phyloP scores from a whole-genome alignment of 805 yeast species.

The Lipomyces yamanashiensis region DNA sequence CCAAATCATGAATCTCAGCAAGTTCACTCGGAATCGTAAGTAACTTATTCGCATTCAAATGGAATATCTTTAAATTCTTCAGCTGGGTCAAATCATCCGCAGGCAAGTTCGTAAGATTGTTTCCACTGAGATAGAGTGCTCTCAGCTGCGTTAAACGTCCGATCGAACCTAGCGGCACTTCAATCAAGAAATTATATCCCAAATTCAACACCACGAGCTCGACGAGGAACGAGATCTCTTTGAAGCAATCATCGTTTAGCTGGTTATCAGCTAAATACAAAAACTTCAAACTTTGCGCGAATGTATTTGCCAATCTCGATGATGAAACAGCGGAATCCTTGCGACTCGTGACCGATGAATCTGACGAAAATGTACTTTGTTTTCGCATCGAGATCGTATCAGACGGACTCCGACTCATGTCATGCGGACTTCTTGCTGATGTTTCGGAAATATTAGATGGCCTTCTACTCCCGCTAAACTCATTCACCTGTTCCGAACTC shows the following conservation, averaged over 20 bases:
- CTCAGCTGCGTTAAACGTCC: slow-evolving; percentile 59
- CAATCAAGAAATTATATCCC: slow-evolving; percentile 82
- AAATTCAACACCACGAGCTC: slow-evolving; percentile 70
- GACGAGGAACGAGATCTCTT: slow-evolving; percentile 61
- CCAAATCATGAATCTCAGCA: slow-evolving; percentile 65
- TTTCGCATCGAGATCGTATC: not conserved
- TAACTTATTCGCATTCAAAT: slow-evolving; percentile 81
- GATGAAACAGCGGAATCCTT: slow-evolving; percentile 31
- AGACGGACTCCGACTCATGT: not conserved
- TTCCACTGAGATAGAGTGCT: slow-evolving; percentile 81
- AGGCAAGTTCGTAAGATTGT: slow-evolving; percentile 75
- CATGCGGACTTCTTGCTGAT: slow-evolving; percentile 24
- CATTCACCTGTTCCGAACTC: slow-evolving; percentile 18
- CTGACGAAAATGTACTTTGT: not conserved
- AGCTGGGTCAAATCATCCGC: slow-evolving; percentile 80
- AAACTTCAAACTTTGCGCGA: slow-evolving; percentile 58
- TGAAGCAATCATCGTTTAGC: slow-evolving; percentile 75
- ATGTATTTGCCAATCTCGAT: slow-evolving; percentile 30
- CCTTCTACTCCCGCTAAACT: slow-evolving; percentile 10
- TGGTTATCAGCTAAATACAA: slow-evolving; percentile 83
- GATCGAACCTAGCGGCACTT: slow-evolving; percentile 76
- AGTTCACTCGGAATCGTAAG: slow-evolving; percentile 88
- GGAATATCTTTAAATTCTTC: slow-evolving; percentile 61
- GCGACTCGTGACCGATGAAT: slow-evolving; percentile 5
- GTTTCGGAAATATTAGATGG: slow-evolving; percentile 23